Percentiles rank a stretch among this genome's conserved stretches.
phyloP scores from a whole-genome alignment of 2,329 filamentous ascomycete genomes.

The Aspergillus fumigatiaffinis region DNA sequence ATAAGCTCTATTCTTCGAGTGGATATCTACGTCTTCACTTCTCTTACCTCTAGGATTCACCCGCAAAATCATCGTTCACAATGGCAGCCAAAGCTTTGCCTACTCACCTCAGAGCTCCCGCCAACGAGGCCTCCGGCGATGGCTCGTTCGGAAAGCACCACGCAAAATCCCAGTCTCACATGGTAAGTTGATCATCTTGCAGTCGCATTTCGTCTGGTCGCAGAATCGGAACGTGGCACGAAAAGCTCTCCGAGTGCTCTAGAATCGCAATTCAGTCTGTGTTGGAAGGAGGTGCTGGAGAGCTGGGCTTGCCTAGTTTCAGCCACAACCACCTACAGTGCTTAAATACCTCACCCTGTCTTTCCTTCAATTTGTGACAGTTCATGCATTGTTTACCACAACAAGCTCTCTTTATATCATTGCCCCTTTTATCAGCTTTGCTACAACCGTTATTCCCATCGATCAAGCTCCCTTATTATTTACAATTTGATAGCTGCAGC shows the following conservation, averaged over 20 bases:
- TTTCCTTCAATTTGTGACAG: background rate
- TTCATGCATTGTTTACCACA: background rate
- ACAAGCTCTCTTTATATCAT: background rate
- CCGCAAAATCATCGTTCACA: conserved; percentile 19
- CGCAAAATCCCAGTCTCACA: conserved; percentile 53
- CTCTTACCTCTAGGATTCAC: background rate
- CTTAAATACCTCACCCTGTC: background rate
- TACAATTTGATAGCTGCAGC: background rate
- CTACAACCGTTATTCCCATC: background rate
- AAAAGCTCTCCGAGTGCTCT: background rate
- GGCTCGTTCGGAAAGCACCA: conserved; percentile 47
- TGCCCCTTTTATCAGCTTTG: background rate
- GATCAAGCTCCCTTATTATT: background rate
- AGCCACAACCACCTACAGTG: background rate
- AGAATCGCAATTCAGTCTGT: background rate
- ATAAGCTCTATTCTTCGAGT: background rate
- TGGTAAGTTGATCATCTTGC: conserved; percentile 41
- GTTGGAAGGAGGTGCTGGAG: background rate
- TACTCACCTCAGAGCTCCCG: conserved; percentile 69
- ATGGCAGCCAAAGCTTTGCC: conserved; percentile 80
- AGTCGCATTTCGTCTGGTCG: background rate
- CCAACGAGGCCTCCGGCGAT: conserved; percentile 39
- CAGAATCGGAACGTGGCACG: background rate
- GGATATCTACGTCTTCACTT: background rate
- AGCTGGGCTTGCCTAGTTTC: background rate